Evolutionary conservation across 2,329 filamentous ascomycete species (phyloP), one percentile per base, ranked within the genome.

Genomic region (Colletotrichum sp.): DNA sequence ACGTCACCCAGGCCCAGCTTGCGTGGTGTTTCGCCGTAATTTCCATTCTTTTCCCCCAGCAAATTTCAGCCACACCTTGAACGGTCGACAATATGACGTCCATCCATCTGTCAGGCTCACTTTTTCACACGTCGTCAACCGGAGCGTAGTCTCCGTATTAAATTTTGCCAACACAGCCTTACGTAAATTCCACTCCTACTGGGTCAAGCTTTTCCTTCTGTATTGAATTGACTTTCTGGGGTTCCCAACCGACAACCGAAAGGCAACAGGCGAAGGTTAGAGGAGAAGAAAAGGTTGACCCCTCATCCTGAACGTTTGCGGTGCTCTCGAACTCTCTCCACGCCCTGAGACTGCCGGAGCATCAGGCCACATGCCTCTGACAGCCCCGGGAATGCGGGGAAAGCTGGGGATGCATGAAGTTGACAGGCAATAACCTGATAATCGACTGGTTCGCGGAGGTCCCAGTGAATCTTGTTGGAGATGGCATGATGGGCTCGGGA

Each of bases 271-370:
- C n/a, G n/a, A 52, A 43, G 60, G 18, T 21, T 12, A 12, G 10
- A 21, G 30, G 6, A 43, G 18, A 52, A 30, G 21, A 21, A 48
- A 30, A 9, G 18, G 34, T 16, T 24, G 36, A 67, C 72, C 72
- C 24, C 43, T 71, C 67, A 36, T 71, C 18, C 52, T 30, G 30
- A 65, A 55, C 67, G 39, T 36, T 48, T 36, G 32, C 34, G 39
- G 67, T 39, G 68, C 68, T 26, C 9, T 48, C 48, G 64, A 75
- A 73, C 73, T 55, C 34, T 75, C 64, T 73, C 57, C 57, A 55
- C 69, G 68, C 34, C 21, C 34, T 75, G 73, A 75, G 73, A 75
- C 64, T 68, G 70, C 70, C 57, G 64, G 48, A 68, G 73, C 73
- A 60, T 73, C 73, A 68, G 70, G 26, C 64, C 70, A 75, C 34